These are phyloP conservation scores for Termitomyces sp. DNA, from an alignment of 768 basidiomycete species.

Conservation along the genomic window DNA sequence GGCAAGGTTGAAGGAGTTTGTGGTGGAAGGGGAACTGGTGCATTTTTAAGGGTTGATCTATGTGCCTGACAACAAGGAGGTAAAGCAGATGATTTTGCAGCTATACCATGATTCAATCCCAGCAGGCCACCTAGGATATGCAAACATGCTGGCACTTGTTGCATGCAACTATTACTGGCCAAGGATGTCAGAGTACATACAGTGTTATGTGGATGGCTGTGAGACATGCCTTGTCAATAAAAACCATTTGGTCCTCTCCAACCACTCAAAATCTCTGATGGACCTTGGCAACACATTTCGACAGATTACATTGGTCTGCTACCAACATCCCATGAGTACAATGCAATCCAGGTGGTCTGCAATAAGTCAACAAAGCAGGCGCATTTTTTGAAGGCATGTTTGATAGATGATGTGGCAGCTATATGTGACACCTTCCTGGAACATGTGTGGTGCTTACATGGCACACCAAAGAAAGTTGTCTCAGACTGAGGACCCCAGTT, in stretches of 20 bases:
- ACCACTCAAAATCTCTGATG: background rate
- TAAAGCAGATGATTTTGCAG: slow-evolving; percentile 19
- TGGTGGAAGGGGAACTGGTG: slow-evolving; percentile 9
- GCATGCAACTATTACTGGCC: slow-evolving; percentile 21
- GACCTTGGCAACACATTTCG: no score
- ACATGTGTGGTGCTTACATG: no score
- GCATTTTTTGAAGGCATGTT: no score
- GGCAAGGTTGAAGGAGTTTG: background rate
- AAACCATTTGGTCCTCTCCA: background rate
- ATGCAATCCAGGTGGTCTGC: no score
- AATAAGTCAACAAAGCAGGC: no score
- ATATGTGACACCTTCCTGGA: no score
- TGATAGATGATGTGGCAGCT: no score
- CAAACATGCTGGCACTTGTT: slow-evolving; percentile 8
- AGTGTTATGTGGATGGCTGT: slow-evolving; percentile 14
- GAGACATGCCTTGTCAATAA: background rate
- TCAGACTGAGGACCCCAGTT: no score
- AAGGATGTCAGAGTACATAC: slow-evolving; percentile 17
- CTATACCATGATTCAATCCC: slow-evolving; percentile 21
- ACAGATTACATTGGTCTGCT: no score
- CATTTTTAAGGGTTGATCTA: no score
- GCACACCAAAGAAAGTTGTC: no score
- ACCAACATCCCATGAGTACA: no score
- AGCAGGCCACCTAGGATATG: background rate
- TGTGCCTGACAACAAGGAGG: background rate